These are phyloP conservation scores for Termitomyces sp. DNA, from an alignment of 768 basidiomycete genomes.

Conservation along the genomic window DNA sequence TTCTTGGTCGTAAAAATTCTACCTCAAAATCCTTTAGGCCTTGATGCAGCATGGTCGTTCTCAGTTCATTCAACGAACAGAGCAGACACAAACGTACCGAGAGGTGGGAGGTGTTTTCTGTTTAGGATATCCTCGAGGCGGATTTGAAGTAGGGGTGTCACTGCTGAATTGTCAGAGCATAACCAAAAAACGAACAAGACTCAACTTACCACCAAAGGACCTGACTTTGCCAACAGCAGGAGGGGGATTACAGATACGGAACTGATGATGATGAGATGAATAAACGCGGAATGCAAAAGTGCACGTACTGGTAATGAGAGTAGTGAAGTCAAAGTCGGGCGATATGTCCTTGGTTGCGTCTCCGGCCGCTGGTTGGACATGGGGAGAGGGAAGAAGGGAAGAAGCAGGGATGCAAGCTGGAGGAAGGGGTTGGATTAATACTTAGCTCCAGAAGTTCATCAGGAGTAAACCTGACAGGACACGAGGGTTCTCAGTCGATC, in stretches of 20 bases:
- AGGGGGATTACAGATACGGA: conserved; percentile 65
- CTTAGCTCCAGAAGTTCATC: conserved; percentile 6
- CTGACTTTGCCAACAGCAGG: conserved; percentile 66
- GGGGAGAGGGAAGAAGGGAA: conserved; percentile 1
- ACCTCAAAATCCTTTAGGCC: conserved; percentile 72
- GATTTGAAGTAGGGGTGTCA: conserved; percentile 66
- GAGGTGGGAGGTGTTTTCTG: conserved; percentile 74
- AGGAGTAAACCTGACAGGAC: neutral
- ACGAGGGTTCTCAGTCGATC: conserved; percentile 14
- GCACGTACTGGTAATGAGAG: conserved; percentile 35
- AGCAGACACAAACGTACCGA: conserved; percentile 38
- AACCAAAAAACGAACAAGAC: neutral
- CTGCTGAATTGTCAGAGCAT: conserved; percentile 23
- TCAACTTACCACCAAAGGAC: conserved; percentile 50
- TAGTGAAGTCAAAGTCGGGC: conserved; percentile 25
- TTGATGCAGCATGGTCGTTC: conserved; percentile 18
- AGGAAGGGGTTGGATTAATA: conserved; percentile 6
- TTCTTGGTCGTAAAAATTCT: neutral
- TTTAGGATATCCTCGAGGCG: conserved; percentile 73
- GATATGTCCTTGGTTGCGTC: conserved; percentile 25
- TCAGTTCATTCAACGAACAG: neutral
- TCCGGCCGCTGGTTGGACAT: conserved; percentile 17
- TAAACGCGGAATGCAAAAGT: neutral
- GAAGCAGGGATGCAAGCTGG: neutral
- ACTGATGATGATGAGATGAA: conserved; percentile 21